Conservation (phyloP, 106 monocot species). For the Cymbidium sinense region DNA sequence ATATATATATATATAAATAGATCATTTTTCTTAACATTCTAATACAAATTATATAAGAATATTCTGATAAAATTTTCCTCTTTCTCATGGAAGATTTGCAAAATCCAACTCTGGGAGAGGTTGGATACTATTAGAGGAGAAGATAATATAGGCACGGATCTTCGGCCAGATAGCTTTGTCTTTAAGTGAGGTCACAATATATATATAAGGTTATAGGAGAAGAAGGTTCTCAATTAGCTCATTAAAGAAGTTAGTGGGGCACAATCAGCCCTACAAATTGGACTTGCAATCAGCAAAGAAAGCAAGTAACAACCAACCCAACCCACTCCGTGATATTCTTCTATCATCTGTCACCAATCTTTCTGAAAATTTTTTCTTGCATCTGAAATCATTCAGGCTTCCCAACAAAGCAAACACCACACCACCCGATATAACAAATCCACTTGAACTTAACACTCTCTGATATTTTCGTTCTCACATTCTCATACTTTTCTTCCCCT, state of each 20-base stretch:
- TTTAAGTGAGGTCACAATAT: conserved; percentile 5
- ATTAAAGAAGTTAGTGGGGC: conserved; percentile 16
- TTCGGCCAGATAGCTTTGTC: conserved; percentile 5
- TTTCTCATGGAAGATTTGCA: not conserved
- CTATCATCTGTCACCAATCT: conserved; percentile 19
- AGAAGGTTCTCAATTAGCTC: conserved; percentile 1
- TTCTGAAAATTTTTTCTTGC: conserved; percentile 9
- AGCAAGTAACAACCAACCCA: conserved; percentile 23
- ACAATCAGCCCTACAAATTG: conserved; percentile 26
- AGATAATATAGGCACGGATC: not conserved
- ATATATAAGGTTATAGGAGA: not conserved
- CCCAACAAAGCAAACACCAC: conserved; percentile 37
- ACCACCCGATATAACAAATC: conserved; percentile 28
- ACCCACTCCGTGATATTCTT: conserved; percentile 18
- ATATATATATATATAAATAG: no score
- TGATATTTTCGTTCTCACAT: not conserved
- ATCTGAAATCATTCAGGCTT: conserved; percentile 23
- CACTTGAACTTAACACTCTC: conserved; percentile 2
- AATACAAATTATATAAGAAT: no score
- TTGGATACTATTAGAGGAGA: conserved; percentile 1
- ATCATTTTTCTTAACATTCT: no score
- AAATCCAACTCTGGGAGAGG: conserved; percentile 3
- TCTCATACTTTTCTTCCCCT: no score
- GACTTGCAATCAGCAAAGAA: conserved; percentile 25
- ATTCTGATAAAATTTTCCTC: no score